Evolutionary conservation across 108 stramenopile species (phyloP), one percentile per base, ranked within the genome.

Genomic region (Bacterosira constricta): DNA sequence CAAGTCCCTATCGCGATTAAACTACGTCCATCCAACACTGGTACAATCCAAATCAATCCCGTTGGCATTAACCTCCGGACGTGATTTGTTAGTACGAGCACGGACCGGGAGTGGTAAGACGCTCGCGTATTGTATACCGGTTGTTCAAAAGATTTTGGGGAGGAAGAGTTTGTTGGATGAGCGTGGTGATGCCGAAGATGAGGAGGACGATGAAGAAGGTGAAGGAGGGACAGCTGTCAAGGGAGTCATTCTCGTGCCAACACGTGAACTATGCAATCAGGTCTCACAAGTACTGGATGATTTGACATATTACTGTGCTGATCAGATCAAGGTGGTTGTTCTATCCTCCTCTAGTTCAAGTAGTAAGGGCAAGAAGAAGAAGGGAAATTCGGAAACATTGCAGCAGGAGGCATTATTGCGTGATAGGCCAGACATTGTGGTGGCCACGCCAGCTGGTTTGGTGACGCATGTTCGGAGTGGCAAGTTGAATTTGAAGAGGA

Each of bases 71-170:
- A 69, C 75, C 9, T 83, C 83, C 4, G 99, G 99, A 17, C 84
- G 97, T 17, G 99, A 99, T 79, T 69, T 98, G 50, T 79, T 99
- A 15, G 94, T 97, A 10, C 68, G 97, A 70, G 96, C 97, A 8
- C 83, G 96, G 26, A 99, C 99, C 0, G 99, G 99, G n/a, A 90
- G 86, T 21, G 99, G 99, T 8, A 99, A 99, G 72, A 99, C 98
- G 2, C 65, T 97, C 30, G 98, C 96, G 0, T 99, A 95, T 67
- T 88, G 85, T 49, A 70, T 99, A 6, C 99, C 99, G 5, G 61
- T 97, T 10, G 71, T 99, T 47, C 96, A 99, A 27, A 97, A 97
- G 63, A 83, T 99, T 49, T 78, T 99, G 41, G 36, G 59, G 12
- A 90, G 88, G 56, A 80, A 79, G 49, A 56, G 27, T 25, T 46